These are phyloP conservation scores for Lecanicillium sp. DNA, from an alignment of 2,329 filamentous ascomycete species.

Conservation along the genomic window DNA sequence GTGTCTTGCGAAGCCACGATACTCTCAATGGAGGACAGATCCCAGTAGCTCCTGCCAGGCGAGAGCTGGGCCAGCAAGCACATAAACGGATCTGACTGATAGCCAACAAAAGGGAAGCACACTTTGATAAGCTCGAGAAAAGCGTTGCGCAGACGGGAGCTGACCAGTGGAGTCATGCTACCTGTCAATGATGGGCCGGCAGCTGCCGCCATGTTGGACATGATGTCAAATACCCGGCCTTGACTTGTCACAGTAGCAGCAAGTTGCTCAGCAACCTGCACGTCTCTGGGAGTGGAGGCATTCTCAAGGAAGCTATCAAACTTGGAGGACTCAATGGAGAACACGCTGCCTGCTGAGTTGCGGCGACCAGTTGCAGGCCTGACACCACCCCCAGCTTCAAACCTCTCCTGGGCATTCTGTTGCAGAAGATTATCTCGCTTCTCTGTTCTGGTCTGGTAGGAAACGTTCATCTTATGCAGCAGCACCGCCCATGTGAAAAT, in stretches of 20 bases:
- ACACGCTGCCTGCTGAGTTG: slow-evolving; percentile 55
- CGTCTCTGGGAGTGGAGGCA: slow-evolving; percentile 41
- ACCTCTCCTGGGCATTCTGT: slow-evolving; percentile 50
- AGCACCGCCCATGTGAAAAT: slow-evolving; percentile 78
- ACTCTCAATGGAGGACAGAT: slow-evolving; percentile 30
- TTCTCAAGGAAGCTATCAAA: slow-evolving; percentile 51
- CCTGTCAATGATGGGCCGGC: slow-evolving; percentile 37
- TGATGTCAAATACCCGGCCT: slow-evolving; percentile 45
- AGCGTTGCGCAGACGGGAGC: slow-evolving; percentile 53
- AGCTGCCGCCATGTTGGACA: slow-evolving; percentile 40
- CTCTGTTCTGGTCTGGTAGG: slow-evolving; percentile 55
- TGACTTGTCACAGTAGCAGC: slow-evolving; percentile 40
- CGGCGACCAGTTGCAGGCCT: slow-evolving; percentile 36
- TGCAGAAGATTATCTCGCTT: slow-evolving; percentile 50
- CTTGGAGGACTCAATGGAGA: slow-evolving; percentile 52
- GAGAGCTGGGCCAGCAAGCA: slow-evolving; percentile 59
- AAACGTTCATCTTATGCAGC: slow-evolving; percentile 59
- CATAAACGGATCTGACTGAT: slow-evolving; percentile 63
- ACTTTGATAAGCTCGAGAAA: slow-evolving; percentile 66
- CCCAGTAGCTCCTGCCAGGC: slow-evolving; percentile 46
- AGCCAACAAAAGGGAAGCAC: slow-evolving; percentile 59
- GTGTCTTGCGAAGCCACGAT: slow-evolving; percentile 25
- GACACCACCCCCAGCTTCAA: slow-evolving; percentile 38
- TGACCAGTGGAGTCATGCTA: slow-evolving; percentile 46
- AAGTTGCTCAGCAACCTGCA: slow-evolving; percentile 42